Evolutionary conservation across 768 basidiomycete species (phyloP), one percentile per base, ranked within the genome.

Genomic region (Calocybe indica): DNA sequence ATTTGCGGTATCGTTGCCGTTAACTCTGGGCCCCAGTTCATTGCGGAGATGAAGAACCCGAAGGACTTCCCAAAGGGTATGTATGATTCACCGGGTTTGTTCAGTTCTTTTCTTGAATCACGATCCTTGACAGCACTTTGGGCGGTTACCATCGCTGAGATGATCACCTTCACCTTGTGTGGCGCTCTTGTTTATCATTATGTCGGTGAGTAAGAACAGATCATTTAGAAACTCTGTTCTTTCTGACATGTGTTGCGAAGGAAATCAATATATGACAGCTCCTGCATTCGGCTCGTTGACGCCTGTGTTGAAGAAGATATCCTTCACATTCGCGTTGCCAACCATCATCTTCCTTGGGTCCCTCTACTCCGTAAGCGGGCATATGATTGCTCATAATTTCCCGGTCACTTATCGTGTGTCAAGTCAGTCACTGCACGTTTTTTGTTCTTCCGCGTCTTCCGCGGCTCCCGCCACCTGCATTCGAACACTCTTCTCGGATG

Each of bases 31-130:
- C 22, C 37, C n/a, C 51, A 65, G 62, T 72, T 74, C 52, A 74
- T 73, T 46, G 71, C 73, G 3, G 72, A 74, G 49, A 73, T 74
- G 72, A 66, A 69, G 53, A 66, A 75, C 30, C 73, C 73, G 5
- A 69, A 62, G 42, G 71, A 73, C 48, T 73, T 75, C 55, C 71
- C 71, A 0, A 73, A 73, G 58, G 68, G 68, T 65, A 40, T 37
- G 52, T 43, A 5, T 34, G 12, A 2, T 33, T n/a, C 11, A 35
- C 22, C 7, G 2, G 12, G 2, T 31, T 28, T 40, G 12, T 11
- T n/a, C 14, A 37, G 14, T 30, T 37, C 32, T 14, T 46, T 15
- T 34, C 22, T 14, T 33, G 15, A 22, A 11, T 30, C 28, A 34
- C 13, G 4, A 36, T 10, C 7, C 30, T 29, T n/a, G 11, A 15